Conservation (phyloP, 2,329 filamentous ascomycete species). For the Aurifilum marmelostoma region DNA sequence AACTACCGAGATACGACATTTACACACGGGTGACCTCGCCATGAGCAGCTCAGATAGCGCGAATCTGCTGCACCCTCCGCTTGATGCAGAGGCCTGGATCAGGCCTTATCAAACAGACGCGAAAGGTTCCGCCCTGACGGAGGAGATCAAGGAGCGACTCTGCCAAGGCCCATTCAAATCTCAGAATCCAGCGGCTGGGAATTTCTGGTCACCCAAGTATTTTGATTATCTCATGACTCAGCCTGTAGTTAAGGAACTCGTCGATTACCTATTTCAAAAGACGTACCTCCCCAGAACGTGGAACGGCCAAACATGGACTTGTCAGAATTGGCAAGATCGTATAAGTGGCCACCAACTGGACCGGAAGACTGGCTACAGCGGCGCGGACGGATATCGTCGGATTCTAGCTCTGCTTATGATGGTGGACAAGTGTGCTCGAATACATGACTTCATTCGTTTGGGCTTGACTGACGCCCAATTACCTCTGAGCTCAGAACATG, state of each 20-base stretch:
- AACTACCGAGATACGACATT: neutral
- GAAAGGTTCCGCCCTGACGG: neutral
- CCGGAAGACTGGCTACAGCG: neutral
- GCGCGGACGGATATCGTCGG: neutral
- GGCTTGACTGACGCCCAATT: neutral
- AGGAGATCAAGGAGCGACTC: neutral
- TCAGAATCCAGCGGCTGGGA: neutral
- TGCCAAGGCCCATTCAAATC: neutral
- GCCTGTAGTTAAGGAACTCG: neutral
- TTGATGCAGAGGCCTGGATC: neutral
- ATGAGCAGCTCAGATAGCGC: neutral
- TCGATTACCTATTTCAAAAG: neutral
- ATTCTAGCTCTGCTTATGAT: neutral
- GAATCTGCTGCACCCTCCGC: neutral
- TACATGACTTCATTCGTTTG: neutral
- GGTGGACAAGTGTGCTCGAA: neutral
- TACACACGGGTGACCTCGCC: neutral
- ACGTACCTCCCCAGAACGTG: neutral
- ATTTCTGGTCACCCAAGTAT: neutral
- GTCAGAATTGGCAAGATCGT: neutral
- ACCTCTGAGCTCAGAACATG: neutral
- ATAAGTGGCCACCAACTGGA: neutral
- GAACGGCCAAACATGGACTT: neutral
- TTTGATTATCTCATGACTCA: neutral
- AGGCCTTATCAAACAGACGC: neutral